These are phyloP conservation scores for Fomitopsis betulina DNA, from an alignment of 1,284 basidiomycete species.

Conservation along the genomic window DNA sequence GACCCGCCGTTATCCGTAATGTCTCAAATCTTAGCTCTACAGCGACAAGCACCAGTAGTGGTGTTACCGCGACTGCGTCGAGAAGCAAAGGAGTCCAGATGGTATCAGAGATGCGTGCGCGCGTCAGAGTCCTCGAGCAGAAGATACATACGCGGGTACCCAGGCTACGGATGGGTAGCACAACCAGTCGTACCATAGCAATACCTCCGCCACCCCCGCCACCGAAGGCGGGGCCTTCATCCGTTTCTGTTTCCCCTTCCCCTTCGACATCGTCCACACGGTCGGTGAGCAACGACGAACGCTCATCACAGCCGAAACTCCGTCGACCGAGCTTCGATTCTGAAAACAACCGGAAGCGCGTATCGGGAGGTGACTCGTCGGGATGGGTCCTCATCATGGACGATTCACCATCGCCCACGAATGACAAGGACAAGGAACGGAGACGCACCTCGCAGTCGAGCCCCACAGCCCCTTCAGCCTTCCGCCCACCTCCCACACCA, in stretches of 20 bases:
- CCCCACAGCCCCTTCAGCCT: constrained; percentile 34
- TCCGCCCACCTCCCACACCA: constrained; percentile 30
- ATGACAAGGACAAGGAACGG: constrained; percentile 48
- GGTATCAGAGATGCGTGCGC: constrained; percentile 83
- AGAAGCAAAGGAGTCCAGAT: constrained; percentile 81
- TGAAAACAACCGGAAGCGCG: constrained; percentile 28
- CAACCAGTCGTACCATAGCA: constrained; percentile 44
- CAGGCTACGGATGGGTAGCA: constrained; percentile 71
- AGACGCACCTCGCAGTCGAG: constrained; percentile 53
- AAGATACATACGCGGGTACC: constrained; percentile 83
- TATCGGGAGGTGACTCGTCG: constrained; percentile 51
- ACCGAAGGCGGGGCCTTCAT: constrained; percentile 17
- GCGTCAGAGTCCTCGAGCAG: constrained; percentile 74
- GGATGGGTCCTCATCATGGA: constrained; percentile 85
- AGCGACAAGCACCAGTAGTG: constrained; percentile 36
- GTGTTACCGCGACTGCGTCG: constrained; percentile 38
- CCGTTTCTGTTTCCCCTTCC: constrained; percentile 18
- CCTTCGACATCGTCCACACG: constrained; percentile 28
- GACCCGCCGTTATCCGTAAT: constrained; percentile 41
- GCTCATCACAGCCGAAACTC: constrained; percentile 15
- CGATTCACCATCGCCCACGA: constrained; percentile 68
- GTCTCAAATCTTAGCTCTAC: constrained; percentile 28
- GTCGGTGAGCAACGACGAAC: constrained; percentile 23
- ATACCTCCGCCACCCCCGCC: constrained; percentile 32
- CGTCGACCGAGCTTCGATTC: constrained; percentile 29